Base-by-base conservation (phyloP, 2,329 filamentous ascomycete species). In the Fusarium transvaalense region DNA sequence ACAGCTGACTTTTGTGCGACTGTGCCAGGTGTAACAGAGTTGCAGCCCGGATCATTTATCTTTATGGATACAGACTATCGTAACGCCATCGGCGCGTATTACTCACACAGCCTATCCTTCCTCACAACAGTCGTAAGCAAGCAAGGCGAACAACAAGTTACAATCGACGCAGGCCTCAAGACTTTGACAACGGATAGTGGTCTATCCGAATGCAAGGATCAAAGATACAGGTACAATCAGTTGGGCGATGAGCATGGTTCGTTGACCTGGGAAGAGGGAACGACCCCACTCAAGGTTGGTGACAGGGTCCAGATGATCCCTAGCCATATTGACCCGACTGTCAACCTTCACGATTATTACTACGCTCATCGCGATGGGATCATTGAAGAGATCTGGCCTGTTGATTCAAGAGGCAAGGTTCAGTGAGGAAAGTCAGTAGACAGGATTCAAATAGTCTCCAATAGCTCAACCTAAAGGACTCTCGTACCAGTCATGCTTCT, bases 61-160 rank as follows among this genome's bases (percentile, higher is more conserved):
- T 86, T 87, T 71, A 87, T 87, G 85, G 85, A 87, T 58, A 85
- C 84, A 3, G 85, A 87, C 68, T 87, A 87, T 66, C 80, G 84
- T 5, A 83, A 84, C 52, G 85, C 85, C 0, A 78, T 86, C 0
- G 85, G 85, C 1, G 75, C 77, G 0, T 80, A 81, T 56, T 87
- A 83, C 69, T 77, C 78, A 1, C 82, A 86, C 65, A 85, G 82
- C 46, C 64, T 71, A 1, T 61, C 69, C 0, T 37, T 71, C 1
- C 37, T 71, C 0, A 56, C 69, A 1, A 71, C 69, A 0, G 59
- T 70, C 0, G 35, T 71, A 0, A 71, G 69, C 29, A 71, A 70
- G 19, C 69, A 71, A 6, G 69, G 66, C 1, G 66, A 65, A 0
- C 31, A 48, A 3, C 66, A 71, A 17, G 69, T 71, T 2, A 71